Base-by-base conservation (phyloP, 306 rosid genomes). In the Lotus japonicus region DNA sequence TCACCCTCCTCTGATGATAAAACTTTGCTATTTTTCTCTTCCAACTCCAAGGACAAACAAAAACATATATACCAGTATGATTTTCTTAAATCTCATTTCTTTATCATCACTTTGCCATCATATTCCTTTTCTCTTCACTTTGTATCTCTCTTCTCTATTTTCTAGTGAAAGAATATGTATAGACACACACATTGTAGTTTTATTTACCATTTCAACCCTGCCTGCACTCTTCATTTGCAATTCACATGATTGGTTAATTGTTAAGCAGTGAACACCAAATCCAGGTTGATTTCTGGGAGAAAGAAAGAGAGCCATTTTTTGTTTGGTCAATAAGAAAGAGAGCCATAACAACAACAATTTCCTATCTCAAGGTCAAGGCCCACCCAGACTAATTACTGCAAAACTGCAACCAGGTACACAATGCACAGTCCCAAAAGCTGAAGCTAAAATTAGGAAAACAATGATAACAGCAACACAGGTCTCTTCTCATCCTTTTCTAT, bases 401-500 rank as follows among this genome's bases (percentile, higher is more conserved):
- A 63, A 48, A 72, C 75, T 31, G 67, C 75, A 52, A 50, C 44
- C 59, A 18, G 41, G 43, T 17, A 46, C 58, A 46, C 58, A 46
- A 60, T 45, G 48, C 14, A 49, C 67, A 31, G 55, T 6, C 23
- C 44, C 52, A 58, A 78, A 56, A 3, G 55, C 33, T 53, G 68
- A 60, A 23, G 48, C 64, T 10, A 80, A 74, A 79, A 51, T 42
- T 12, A 21, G 67, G 73, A 38, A 70, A 61, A 8, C 33, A 66
- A 44, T 39, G 17, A 77, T 58, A 54, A 69, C 73, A 43, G 64
- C 68, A 70, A 75, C 63, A 31, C 7, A 31, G 36, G 73, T 62
- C 78, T 75, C 70, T 69, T 49, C 59, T 58, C 69, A 58, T 59
- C 78, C 72, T 73, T 77, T 79, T 42, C 67, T 13, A 45, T 60